Conservation (phyloP, 768 basidiomycete genomes). For the Pleurotus sapidus region DNA sequence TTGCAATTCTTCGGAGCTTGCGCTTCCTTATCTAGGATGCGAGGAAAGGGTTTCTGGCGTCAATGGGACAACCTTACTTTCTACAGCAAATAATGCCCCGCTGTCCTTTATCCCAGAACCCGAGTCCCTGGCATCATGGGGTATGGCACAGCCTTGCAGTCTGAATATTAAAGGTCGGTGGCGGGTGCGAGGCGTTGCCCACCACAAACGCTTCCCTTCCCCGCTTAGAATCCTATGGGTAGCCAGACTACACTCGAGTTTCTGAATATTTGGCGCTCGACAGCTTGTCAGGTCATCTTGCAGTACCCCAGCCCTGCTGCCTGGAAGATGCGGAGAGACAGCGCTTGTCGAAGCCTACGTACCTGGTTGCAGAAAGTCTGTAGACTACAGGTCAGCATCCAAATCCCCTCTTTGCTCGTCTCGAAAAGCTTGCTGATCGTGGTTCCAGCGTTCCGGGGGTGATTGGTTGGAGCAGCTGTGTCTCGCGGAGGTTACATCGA, state of each 20-base stretch:
- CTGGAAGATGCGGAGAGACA: conserved; percentile 5
- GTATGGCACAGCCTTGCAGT: not conserved
- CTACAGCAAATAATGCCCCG: not conserved
- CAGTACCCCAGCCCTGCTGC: not conserved
- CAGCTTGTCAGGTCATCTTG: not conserved
- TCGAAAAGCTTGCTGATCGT: not conserved
- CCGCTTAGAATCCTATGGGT: not conserved
- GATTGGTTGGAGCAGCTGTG: conserved; percentile 5
- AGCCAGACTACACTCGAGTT: conserved; percentile 2
- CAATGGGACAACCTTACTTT: not conserved
- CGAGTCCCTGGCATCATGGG: not conserved
- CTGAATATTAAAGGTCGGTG: not conserved
- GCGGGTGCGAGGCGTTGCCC: not conserved
- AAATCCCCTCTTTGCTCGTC: not conserved
- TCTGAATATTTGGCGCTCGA: conserved; percentile 6
- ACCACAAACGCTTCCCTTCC: not conserved
- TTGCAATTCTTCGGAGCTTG: not conserved
- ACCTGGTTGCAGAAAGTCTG: not conserved
- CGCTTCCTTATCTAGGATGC: not conserved
- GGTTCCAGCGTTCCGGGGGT: not conserved
- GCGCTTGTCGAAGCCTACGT: not conserved
- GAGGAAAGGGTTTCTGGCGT: not conserved
- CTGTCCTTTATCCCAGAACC: not conserved
- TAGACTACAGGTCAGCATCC: not conserved
- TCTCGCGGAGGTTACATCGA: not conserved